These are phyloP conservation scores for Aureobasidium sp. DNA, from an alignment of 2,329 filamentous ascomycete species.

Conservation along the genomic window DNA sequence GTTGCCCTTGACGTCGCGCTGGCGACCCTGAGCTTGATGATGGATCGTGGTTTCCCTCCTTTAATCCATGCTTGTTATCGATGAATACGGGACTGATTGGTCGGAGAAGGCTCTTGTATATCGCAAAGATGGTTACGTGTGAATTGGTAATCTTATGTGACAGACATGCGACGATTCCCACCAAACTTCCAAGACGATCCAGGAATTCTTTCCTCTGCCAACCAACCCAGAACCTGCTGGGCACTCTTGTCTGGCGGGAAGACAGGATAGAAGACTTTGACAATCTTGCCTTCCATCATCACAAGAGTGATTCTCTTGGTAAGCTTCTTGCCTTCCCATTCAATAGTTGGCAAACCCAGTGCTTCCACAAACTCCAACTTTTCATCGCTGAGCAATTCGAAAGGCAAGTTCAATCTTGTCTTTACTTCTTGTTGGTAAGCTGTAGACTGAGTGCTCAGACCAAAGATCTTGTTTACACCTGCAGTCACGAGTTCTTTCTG, in stretches of 20 bases:
- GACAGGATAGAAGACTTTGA: slow-evolving; percentile 36
- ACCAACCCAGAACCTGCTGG: slow-evolving; percentile 28
- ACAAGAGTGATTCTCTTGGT: slow-evolving; percentile 32
- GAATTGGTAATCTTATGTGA: neutral
- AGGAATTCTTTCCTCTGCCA: neutral
- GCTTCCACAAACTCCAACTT: slow-evolving; percentile 26
- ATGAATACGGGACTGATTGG: neutral
- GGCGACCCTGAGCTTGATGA: neutral
- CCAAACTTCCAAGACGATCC: neutral
- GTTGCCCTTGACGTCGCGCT: neutral
- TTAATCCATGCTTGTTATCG: too few species aligned
- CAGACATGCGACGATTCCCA: neutral
- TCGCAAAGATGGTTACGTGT: too few species aligned
- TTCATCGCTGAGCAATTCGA: slow-evolving; percentile 34
- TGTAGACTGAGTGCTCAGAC: slow-evolving; percentile 32
- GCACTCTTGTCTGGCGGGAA: slow-evolving; percentile 34
- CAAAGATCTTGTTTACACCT: slow-evolving; percentile 30
- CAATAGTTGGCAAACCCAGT: slow-evolving; percentile 31
- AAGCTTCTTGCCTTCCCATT: slow-evolving; percentile 29
- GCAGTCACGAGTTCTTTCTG: slow-evolving; percentile 20
- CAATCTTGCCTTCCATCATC: slow-evolving; percentile 30
- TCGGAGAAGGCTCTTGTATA: too few species aligned
- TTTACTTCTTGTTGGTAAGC: slow-evolving; percentile 32
- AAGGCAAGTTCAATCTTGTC: slow-evolving; percentile 30
- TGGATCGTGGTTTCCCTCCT: neutral